phyloP scores from a whole-genome alignment of 2,329 filamentous ascomycete genomes.

The Trichophyton mentagrophytes region DNA sequence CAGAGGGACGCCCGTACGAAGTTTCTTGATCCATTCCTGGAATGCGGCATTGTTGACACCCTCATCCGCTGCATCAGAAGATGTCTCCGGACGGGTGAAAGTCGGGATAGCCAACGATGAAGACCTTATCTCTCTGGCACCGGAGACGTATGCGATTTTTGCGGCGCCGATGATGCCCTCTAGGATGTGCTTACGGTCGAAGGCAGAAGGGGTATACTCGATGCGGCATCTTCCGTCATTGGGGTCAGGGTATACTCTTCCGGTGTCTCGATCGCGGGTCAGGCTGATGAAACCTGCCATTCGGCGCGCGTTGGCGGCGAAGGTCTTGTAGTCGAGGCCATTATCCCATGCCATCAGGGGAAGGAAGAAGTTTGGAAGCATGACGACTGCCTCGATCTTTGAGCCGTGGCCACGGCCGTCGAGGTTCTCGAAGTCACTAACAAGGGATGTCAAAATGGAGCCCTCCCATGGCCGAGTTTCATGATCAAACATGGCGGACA shows the following conservation, averaged over 20 bases:
- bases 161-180: slow-evolving; percentile 59
- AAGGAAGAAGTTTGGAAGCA: slow-evolving; percentile 57
- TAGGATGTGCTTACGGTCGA: slow-evolving; percentile 59
- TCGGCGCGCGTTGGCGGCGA: slow-evolving; percentile 54
- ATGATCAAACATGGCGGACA: slow-evolving; percentile 53
- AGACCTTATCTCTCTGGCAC: slow-evolving; percentile 67
- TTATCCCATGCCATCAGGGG: slow-evolving; percentile 53
- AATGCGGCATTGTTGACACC: slow-evolving; percentile 44
- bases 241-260: slow-evolving; percentile 61
- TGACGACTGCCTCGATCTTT: slow-evolving; percentile 65
- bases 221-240: slow-evolving; percentile 51
- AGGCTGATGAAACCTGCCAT: slow-evolving; percentile 62
- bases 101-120: slow-evolving; percentile 49
- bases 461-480: slow-evolving; percentile 63
- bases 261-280: slow-evolving; percentile 61
- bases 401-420: slow-evolving; percentile 68
- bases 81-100: slow-evolving; percentile 42
- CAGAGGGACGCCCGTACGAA: slow-evolving; percentile 36
- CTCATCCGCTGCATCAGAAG: slow-evolving; percentile 18
- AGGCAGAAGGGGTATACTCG: slow-evolving; percentile 56
- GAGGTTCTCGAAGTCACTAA: slow-evolving; percentile 65
- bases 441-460: slow-evolving; percentile 65
- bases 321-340: slow-evolving; percentile 60
- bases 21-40: slow-evolving; percentile 41
- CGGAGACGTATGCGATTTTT: slow-evolving; percentile 64